Evolutionary conservation across 768 basidiomycete genomes (phyloP), one percentile per base, ranked within the genome.

Genomic region (Mycena chlorophos): DNA sequence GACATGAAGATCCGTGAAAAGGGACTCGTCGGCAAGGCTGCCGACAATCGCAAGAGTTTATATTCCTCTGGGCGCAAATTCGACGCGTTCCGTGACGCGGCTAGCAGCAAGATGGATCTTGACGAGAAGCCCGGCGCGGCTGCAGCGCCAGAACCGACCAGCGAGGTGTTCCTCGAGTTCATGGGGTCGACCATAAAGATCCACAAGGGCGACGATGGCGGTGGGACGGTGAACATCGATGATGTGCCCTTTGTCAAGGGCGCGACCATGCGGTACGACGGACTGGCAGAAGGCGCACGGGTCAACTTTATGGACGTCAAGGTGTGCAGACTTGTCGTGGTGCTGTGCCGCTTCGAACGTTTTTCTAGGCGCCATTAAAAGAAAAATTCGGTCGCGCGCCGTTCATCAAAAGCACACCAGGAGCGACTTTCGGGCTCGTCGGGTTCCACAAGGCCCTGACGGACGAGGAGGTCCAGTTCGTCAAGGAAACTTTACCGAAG

Each of bases 1-100:
- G 85, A 92, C 61, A 94, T 94, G 94, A 98, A 97, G 74, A 89
- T 94, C 71, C 88, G 91, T 69, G 91, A 96, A 73, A 94, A 97
- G 71, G 93, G 92, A 10, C 79, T 97, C 42, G 84, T 80, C 1
- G 89, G 88, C 25, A 89, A 84, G 63, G 80, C 83, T 16, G 87
- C 88, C 14, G 75, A 75, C 40, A 72, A 81, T 59, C 81, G 84
- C 59, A 81, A 79, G 57, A 83, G 87, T 39, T 67, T 68, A 43
- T 79, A 86, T 49, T 71, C 79, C 4, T 74, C 74, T 37, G 71
- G 71, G 19, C 73, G 73, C 12, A 86, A 86, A 12, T 94, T 94
- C 73, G 87, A 93, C 65, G 91, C 91, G 16, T 94, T 94, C 76
- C 77, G 78, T 51, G 84, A 87, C 58, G 85, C 83, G 81, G 74